Conservation (phyloP, 352 stramenopile species). For the Phytophthora gonapodyides region DNA sequence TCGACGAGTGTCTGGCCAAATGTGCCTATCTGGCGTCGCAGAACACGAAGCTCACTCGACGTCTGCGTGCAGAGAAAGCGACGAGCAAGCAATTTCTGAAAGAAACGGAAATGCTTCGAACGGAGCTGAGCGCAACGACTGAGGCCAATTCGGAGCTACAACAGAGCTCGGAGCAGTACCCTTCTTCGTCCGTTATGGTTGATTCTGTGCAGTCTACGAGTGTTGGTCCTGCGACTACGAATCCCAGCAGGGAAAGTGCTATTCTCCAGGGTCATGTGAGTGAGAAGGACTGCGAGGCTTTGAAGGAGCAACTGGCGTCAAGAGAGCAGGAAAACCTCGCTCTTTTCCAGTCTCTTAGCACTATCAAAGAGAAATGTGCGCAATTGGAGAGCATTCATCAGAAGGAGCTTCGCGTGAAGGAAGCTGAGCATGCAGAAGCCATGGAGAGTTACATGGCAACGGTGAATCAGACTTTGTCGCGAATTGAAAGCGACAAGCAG, state of each 20-base stretch:
- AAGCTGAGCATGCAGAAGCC: conserved; percentile 25
- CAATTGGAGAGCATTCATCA: conserved; percentile 28
- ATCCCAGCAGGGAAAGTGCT: not conserved
- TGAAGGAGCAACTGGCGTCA: conserved; percentile 33
- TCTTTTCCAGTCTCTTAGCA: conserved; percentile 50
- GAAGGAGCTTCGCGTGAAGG: conserved; percentile 28
- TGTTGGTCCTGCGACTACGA: not conserved
- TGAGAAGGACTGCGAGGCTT: conserved; percentile 9
- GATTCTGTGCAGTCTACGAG: no score
- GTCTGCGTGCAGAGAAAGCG: conserved; percentile 32
- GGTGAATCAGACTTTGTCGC: conserved; percentile 37
- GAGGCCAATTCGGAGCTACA: conserved; percentile 27
- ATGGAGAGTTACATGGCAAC: conserved; percentile 43
- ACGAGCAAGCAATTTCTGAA: conserved; percentile 25
- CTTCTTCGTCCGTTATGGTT: not conserved
- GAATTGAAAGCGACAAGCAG: conserved; percentile 35
- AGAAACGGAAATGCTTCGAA: conserved; percentile 29
- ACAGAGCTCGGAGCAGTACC: conserved; percentile 14
- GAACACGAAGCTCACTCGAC: conserved; percentile 35
- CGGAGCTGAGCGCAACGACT: conserved; percentile 23
- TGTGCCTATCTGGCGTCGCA: conserved; percentile 34
- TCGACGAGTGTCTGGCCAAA: conserved; percentile 29
- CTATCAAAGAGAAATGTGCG: conserved; percentile 41
- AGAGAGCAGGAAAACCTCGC: conserved; percentile 51
- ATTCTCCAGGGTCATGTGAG: not conserved